These are phyloP conservation scores for Knoxdaviesia proteae DNA, from an alignment of 2,329 filamentous ascomycete genomes.

Conservation along the genomic window DNA sequence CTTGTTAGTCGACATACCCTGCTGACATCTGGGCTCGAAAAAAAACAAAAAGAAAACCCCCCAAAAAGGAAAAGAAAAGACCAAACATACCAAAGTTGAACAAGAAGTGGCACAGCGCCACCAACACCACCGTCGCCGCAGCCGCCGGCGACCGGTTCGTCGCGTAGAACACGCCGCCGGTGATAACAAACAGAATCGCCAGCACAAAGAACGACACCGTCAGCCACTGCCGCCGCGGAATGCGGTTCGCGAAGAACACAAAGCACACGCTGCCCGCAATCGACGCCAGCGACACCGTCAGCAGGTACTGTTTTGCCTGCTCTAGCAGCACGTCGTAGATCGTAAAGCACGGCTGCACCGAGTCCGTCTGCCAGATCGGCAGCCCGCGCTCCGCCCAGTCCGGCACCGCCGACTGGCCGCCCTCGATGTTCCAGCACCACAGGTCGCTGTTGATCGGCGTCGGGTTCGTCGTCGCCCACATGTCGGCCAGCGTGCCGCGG, in stretches of 20 bases:
- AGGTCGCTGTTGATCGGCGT: constrained; percentile 16
- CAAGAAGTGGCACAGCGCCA: constrained; percentile 30
- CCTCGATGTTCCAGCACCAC: constrained; percentile 23
- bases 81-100: constrained; percentile 28
- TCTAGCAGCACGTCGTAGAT: constrained; percentile 29
- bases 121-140: constrained; percentile 25
- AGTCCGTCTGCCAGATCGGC: constrained; percentile 28
- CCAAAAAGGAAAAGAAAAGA: neutral
- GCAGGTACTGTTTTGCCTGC: constrained; percentile 29
- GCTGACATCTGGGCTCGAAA: neutral
- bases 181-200: constrained; percentile 24
- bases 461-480: constrained; percentile 18
- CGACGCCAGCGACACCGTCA: constrained; percentile 29
- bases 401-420: constrained; percentile 22
- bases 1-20: constrained; percentile 4
- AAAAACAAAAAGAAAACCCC: neutral
- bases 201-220: constrained; percentile 26
- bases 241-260: constrained; percentile 23
- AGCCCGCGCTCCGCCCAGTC: constrained; percentile 17
- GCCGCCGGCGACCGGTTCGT: constrained; percentile 20
- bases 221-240: constrained; percentile 27
- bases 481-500: constrained; percentile 18
- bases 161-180: constrained; percentile 27
- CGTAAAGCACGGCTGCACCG: constrained; percentile 25
- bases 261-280: constrained; percentile 28